A percentile compares a stretch with the other conserved stretches of the same genome.
Evolutionary conservation across 352 stramenopile genomes (phyloP).

Genomic region (Globisporangium okanoganense): DNA sequence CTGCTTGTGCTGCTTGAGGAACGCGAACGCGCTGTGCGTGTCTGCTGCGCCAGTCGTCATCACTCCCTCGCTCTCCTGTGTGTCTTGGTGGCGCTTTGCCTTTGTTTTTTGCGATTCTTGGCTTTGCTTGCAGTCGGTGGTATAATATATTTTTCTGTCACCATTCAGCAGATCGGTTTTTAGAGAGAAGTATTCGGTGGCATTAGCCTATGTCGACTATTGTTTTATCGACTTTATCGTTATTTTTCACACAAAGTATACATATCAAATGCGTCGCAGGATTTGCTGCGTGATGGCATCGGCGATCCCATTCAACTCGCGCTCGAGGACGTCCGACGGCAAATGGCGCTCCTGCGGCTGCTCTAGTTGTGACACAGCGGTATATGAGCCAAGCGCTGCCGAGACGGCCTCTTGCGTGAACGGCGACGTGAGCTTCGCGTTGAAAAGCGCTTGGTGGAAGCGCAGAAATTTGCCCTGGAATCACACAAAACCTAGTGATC

Average conservation of each 20-base stretch:
- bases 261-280: not conserved
- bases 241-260: slow-evolving; percentile 1
- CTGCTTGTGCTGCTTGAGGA: slow-evolving; percentile 14
- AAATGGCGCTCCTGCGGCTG: not conserved
- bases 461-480: slow-evolving; percentile 49
- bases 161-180: no score
- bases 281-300: slow-evolving; percentile 15
- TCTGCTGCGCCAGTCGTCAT: slow-evolving; percentile 8
- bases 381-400: not conserved
- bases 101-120: not conserved
- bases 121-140: not conserved
- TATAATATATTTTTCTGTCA: not conserved
- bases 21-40: slow-evolving; percentile 16
- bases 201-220: not conserved
- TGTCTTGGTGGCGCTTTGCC: not conserved
- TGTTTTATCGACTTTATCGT: not conserved
- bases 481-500: not conserved
- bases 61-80: not conserved
- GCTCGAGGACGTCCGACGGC: slow-evolving; percentile 28
- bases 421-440: slow-evolving; percentile 22
- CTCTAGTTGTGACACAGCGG: not conserved
- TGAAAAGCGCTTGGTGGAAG: slow-evolving; percentile 45
- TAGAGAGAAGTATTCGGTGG: not conserved
- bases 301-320: slow-evolving; percentile 31
- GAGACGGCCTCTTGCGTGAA: slow-evolving; percentile 21